phyloP scores from a whole-genome alignment of 257 asterid species.

The Solanum neorickii region DNA sequence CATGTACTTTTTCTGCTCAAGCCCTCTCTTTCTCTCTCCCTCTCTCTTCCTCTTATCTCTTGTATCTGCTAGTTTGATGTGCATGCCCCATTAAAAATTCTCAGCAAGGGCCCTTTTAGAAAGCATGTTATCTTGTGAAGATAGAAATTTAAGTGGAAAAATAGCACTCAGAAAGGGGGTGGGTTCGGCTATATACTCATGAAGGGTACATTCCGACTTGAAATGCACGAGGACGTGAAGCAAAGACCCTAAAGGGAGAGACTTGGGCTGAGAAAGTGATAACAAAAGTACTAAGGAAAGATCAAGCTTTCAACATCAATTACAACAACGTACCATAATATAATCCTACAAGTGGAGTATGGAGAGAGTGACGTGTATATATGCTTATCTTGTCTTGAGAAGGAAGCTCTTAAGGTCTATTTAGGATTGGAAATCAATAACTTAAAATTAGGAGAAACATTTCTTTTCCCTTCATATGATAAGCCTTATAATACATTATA shows the following conservation, averaged over 20 bases:
- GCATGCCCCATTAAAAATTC: no score
- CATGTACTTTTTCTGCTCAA: conserved; percentile 21
- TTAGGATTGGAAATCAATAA: not conserved
- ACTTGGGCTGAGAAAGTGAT: not conserved
- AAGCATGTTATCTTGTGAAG: not conserved
- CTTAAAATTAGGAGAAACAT: not conserved
- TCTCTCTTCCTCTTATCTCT: not conserved
- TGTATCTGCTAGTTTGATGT: not conserved
- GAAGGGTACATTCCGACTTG: not conserved
- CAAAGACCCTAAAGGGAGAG: not conserved
- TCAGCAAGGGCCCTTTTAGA: no score
- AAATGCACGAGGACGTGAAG: not conserved
- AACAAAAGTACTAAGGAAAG: not conserved
- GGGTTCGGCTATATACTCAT: no score
- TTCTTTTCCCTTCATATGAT: not conserved
- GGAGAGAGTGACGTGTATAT: not conserved
- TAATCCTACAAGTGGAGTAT: not conserved
- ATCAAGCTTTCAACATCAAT: not conserved
- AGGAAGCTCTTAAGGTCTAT: not conserved
- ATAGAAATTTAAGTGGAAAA: not conserved
- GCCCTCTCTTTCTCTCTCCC: not conserved
- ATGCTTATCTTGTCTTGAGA: not conserved
- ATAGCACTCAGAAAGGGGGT: not conserved
- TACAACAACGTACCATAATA: not conserved
- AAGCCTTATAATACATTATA: not conserved